Evolutionary conservation across 352 stramenopile species (phyloP), one percentile per base, ranked within the genome.

Genomic region (Blastocystis sp.): DNA sequence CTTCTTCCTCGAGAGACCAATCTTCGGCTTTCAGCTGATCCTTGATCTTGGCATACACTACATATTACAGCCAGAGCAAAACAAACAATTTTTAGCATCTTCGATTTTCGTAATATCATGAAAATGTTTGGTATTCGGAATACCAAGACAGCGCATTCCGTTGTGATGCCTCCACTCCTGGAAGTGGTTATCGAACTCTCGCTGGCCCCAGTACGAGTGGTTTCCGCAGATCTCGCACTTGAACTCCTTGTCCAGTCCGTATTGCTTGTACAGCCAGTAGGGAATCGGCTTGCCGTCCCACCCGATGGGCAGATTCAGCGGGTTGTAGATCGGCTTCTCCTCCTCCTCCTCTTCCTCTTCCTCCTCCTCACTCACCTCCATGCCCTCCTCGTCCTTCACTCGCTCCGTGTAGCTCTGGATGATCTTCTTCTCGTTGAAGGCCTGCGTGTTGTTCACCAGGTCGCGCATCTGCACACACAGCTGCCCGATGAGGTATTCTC

Each of bases 71-170:
- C 47, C 41, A 30, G 92, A 92, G 82, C 92, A 95, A 93, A 65
- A 34, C 62, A 94, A 92, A 63, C 76, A 26, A 95, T 95, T 59
- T 89, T 94, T 87, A 43, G 96, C 96, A 91, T 99, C 97, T 76
- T 96, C 95, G 91, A 99, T 99, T 73, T 96, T 95, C 37, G 95
- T 98, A 56, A 99, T 98, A 75, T 98, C 97, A 92, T 99, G 96
- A 92, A 99, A 99, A 91, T 99, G 97, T 90, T 98, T 98, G 18
- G 96, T 99, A 92, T 99, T 99, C 6, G 97, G 97, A 91, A 99
- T 99, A 45, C 96, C 96, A 43, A 99, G 93, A 91, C 96, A 98
- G 41, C 95, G 95, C 97, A 99, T 99, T 90, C 96, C 97, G 91
- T 98, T 96, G 5, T 95, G 94, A 91, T 99, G 97, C 41, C 96